These are phyloP conservation scores for Microcyclosporella mali DNA, from an alignment of 2,329 filamentous ascomycete genomes.

Conservation along the genomic window DNA sequence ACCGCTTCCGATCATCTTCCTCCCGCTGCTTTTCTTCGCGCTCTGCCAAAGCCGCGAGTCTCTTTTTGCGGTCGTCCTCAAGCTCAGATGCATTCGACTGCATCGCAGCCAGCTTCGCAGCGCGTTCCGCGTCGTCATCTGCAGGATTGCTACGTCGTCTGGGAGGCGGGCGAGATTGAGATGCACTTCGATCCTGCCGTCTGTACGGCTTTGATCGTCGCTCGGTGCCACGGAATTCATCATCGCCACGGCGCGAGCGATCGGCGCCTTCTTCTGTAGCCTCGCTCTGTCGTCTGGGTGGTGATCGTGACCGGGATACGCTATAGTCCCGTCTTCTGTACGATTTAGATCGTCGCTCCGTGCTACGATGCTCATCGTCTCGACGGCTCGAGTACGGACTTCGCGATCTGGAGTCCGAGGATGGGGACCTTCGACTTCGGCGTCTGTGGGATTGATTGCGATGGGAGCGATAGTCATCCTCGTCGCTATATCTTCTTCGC, in stretches of 20 bases:
- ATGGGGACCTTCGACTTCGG: constrained; percentile 19
- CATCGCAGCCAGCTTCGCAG: constrained; percentile 36
- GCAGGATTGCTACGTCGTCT: constrained; percentile 9
- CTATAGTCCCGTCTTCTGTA: constrained; percentile 25
- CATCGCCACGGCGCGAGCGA: no score
- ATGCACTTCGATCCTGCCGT: constrained; percentile 15
- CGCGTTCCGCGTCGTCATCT: constrained; percentile 31
- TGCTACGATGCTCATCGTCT: constrained; percentile 14
- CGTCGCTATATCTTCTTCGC: constrained; percentile 30
- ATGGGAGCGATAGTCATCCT: constrained; percentile 26
- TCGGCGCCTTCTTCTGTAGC: no score
- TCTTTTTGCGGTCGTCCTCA: constrained; percentile 62
- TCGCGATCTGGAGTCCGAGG: constrained; percentile 19
- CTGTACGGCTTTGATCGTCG: constrained; percentile 27
- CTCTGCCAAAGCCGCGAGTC: constrained; percentile 61
- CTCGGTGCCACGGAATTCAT: constrained; percentile 22
- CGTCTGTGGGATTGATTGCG: constrained; percentile 27
- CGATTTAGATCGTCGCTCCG: constrained; percentile 18
- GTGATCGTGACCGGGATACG: constrained; percentile 34
- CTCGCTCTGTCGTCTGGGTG: constrained; percentile 33
- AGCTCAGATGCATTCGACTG: constrained; percentile 50
- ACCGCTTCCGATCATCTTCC: constrained; percentile 52
- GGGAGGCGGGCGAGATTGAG: constrained; percentile 25
- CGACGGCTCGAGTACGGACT: constrained; percentile 21
- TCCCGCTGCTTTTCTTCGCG: constrained; percentile 59